phyloP scores from a whole-genome alignment of 2,329 filamentous ascomycete genomes.

The Ramularia endophylla region DNA sequence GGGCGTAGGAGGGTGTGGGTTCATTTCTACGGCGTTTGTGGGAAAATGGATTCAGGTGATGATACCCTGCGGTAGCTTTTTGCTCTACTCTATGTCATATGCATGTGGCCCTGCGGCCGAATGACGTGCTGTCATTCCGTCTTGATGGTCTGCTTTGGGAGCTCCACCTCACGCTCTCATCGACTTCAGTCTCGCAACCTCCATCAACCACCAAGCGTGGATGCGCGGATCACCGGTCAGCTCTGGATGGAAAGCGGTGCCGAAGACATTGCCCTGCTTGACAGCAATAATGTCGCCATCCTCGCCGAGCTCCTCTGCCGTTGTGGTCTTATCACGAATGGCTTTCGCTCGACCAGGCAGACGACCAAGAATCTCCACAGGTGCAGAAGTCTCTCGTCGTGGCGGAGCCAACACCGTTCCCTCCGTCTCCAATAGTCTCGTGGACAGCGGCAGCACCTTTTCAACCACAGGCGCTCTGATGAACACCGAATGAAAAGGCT shows the following conservation, averaged over 20 bases:
- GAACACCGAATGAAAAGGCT: slow-evolving; percentile 77
- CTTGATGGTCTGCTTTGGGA: no score
- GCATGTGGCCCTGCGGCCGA: neutral
- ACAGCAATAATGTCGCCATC: slow-evolving; percentile 81
- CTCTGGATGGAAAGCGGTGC: slow-evolving; percentile 94
- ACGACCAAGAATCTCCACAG: slow-evolving; percentile 55
- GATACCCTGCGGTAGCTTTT: slow-evolving; percentile 3
- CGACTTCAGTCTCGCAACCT: slow-evolving; percentile 44
- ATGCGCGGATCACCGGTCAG: slow-evolving; percentile 82
- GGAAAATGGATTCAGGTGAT: neutral
- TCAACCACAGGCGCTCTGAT: slow-evolving; percentile 94
- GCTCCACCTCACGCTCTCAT: no score
- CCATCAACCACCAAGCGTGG: slow-evolving; percentile 85
- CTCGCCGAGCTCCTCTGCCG: slow-evolving; percentile 42
- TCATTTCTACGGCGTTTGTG: neutral
- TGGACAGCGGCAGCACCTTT: slow-evolving; percentile 53
- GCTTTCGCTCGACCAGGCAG: slow-evolving; percentile 48
- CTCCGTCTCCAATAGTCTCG: neutral
- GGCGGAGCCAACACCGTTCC: slow-evolving; percentile 52
- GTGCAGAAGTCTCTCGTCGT: slow-evolving; percentile 40
- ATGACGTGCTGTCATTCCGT: no score
- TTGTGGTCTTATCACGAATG: slow-evolving; percentile 42
- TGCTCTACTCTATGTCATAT: neutral
- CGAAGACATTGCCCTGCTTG: slow-evolving; percentile 83
- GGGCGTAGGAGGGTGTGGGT: neutral